A percentile compares a stretch with the other conserved stretches of the same genome.
Conservation (phyloP, 805 yeast genomes). For the Lipomyces sp. region DNA sequence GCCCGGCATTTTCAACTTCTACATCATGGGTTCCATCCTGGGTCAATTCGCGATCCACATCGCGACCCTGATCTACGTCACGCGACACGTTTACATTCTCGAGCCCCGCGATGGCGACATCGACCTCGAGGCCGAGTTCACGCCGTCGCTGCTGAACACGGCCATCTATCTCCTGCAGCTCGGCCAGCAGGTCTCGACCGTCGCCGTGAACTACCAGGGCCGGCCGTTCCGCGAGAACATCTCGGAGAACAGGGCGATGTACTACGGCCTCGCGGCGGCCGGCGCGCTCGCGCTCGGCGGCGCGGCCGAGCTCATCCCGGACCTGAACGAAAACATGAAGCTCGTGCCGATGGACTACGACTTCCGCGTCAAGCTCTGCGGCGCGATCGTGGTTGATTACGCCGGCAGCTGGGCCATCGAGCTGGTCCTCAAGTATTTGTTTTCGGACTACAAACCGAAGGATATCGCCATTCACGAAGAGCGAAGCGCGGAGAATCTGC, state of each 20-base stretch:
- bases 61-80: constrained; percentile 73
- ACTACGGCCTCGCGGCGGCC: constrained; percentile 88
- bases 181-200: constrained; percentile 95
- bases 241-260: constrained; percentile 91
- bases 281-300: constrained; percentile 85
- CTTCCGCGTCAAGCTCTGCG: constrained; percentile 76
- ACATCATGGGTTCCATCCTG: constrained; percentile 95
- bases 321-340: constrained; percentile 84
- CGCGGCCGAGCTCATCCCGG: constrained; percentile 92
- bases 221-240: constrained; percentile 92
- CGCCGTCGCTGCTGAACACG: constrained; percentile 89
- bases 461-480: constrained; percentile 62
- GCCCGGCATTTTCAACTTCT: constrained; percentile 90
- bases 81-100: constrained; percentile 73
- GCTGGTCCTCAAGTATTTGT: constrained; percentile 71
- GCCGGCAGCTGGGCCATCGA: constrained; percentile 76
- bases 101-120: constrained; percentile 92
- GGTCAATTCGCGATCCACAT: constrained; percentile 96
- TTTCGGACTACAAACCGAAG: constrained; percentile 87
- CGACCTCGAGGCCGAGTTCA: constrained; percentile 83
- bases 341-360: constrained; percentile 77
- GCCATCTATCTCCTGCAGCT: constrained; percentile 92
- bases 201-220: constrained; percentile 97
- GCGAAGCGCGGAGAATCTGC: constrained; percentile 14
- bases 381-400: constrained; percentile 70